Evolutionary conservation across 805 yeast genomes (phyloP).

Genomic region (Yamadazyma scolyti): DNA sequence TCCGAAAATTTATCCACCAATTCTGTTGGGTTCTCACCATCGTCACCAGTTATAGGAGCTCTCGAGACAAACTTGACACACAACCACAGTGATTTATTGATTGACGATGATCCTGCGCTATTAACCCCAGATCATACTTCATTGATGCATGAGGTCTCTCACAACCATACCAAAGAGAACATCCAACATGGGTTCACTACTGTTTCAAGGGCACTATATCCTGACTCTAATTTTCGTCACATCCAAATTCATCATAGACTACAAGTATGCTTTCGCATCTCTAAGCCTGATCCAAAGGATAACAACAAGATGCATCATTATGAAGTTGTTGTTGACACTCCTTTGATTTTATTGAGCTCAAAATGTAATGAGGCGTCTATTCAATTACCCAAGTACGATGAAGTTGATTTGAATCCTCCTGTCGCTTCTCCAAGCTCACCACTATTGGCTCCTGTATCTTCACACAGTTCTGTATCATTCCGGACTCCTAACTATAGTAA

Average conservation of each 20-base stretch:
- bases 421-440: not conserved
- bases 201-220: conserved; percentile 44
- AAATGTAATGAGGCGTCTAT: conserved; percentile 38
- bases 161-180: conserved; percentile 19
- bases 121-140: conserved; percentile 28
- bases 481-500: conserved; percentile 35
- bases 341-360: conserved; percentile 47
- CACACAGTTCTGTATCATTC: conserved; percentile 20
- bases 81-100: conserved; percentile 12
- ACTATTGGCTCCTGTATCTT: conserved; percentile 13
- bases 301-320: conserved; percentile 59
- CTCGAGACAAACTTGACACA: conserved; percentile 38
- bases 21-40: conserved; percentile 12
- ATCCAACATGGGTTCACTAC: conserved; percentile 34
- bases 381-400: conserved; percentile 39
- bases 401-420: conserved; percentile 12
- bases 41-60: conserved; percentile 36
- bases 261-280: conserved; percentile 66
- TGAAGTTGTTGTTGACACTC: conserved; percentile 79
- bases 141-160: conserved; percentile 25
- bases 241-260: conserved; percentile 63
- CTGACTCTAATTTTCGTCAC: conserved; percentile 63
- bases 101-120: conserved; percentile 13
- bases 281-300: conserved; percentile 52
- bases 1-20: conserved; percentile 4